Evolutionary conservation across 2,329 filamentous ascomycete species (phyloP).

Genomic region (Stachybotrys chartarum): DNA sequence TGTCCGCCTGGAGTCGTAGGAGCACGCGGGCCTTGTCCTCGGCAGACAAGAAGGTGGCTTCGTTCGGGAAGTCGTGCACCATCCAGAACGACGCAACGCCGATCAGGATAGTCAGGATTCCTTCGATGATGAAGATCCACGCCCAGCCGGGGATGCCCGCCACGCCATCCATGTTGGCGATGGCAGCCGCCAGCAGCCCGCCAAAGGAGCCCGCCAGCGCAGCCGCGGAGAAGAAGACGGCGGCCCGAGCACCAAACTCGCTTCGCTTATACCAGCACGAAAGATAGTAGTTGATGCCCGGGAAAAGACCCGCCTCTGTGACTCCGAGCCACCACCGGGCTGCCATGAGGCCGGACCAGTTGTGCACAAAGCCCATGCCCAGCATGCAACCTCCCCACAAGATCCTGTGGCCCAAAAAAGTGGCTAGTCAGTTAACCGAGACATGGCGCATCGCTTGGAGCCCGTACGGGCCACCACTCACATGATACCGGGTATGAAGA

Average conservation of each 20-base stretch:
- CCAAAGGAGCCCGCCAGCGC: slow-evolving; percentile 74
- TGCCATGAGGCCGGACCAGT: slow-evolving; percentile 58
- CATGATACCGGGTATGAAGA: slow-evolving; percentile 82
- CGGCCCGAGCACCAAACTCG: slow-evolving; percentile 73
- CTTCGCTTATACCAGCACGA: slow-evolving; percentile 77
- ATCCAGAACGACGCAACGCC: slow-evolving; percentile 67
- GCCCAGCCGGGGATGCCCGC: slow-evolving; percentile 50
- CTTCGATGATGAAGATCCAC: slow-evolving; percentile 66
- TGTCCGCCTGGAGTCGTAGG: slow-evolving; percentile 61
- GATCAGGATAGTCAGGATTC: slow-evolving; percentile 61
- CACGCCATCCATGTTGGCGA: slow-evolving; percentile 61
- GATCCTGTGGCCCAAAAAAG: slow-evolving; percentile 30
- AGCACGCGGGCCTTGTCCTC: slow-evolving; percentile 66
- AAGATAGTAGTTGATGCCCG: slow-evolving; percentile 72
- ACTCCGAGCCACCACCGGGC: slow-evolving; percentile 66
- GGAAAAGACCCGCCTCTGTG: slow-evolving; percentile 68
- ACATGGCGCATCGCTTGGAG: not conserved
- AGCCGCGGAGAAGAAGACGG: slow-evolving; percentile 78
- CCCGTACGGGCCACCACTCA: slow-evolving; percentile 21
- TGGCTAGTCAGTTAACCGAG: slow-evolving; percentile 9
- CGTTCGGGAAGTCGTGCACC: slow-evolving; percentile 75
- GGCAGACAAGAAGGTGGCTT: slow-evolving; percentile 64
- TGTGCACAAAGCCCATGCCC: slow-evolving; percentile 59
- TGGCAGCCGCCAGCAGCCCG: slow-evolving; percentile 65
- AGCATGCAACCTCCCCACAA: slow-evolving; percentile 64